Evolutionary conservation across 192 early-diverging fungal species (phyloP), one percentile per base, ranked within the genome.

Genomic region (Jimgerdemannia flammicorona): DNA sequence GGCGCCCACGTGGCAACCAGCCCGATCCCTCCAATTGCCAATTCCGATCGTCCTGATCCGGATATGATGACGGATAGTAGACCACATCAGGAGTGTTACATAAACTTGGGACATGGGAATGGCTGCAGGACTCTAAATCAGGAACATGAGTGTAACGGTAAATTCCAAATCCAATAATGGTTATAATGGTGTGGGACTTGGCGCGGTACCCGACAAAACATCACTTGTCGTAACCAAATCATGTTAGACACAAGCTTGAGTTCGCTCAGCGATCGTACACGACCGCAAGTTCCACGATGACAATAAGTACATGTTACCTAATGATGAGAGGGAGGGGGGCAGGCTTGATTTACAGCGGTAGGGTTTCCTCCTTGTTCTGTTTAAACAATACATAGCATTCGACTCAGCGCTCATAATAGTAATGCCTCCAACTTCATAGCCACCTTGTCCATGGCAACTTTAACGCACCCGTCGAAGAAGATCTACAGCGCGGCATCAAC

Each of bases 401-500:
- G 11, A 54, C 49, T 11, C 49, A 54, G 49, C 49, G 49, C 4
- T 54, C 14, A 59, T 59, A 14, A 14, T 59, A 59, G 14, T 59
- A 10, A 14, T 59, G 8, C 6, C 14, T 59, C 49, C 14, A 0
- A 59, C 14, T 6, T 14, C 14, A 10, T 59, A 59, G 2, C 49
- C 8, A 59, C 6, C 49, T 59, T 6, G 0, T 59, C 14, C 49
- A 63, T 65, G 76, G 79, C 20, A 80, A 80, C 39, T 77, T 71
- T 40, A 40, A 44, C n/a, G 64, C 72, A 0, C 79, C 79, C 20
- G 20, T 80, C 18, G 40, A 76, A 1, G 8, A 66, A 40, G 17
- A 66, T 3, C 59, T 80, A 10, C 42, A 72, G 65, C 19, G 75
- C 44, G 79, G 73, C 17, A 59, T 74, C 4, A 77, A 8, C 40